These are phyloP conservation scores for Fusarium scirpi DNA, from an alignment of 2,329 filamentous ascomycete species.

Conservation along the genomic window DNA sequence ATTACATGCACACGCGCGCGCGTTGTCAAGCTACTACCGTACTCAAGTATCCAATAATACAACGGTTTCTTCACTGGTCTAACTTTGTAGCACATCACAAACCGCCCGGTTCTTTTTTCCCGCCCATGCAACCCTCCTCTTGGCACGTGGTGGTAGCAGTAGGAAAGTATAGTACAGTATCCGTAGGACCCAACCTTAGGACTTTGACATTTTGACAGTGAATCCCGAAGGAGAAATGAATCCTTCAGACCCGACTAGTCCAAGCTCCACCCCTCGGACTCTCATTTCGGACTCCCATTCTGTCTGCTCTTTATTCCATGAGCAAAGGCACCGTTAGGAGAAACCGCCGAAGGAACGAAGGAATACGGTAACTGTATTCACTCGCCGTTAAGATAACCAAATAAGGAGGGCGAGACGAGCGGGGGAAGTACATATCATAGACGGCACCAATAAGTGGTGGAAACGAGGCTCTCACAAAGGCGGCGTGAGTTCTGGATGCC, in stretches of 20 bases:
- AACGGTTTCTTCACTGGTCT: neutral
- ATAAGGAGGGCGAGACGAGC: neutral
- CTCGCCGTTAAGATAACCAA: neutral
- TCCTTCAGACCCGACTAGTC: neutral
- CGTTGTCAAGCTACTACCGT: neutral
- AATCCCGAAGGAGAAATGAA: neutral
- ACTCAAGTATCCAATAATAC: conserved; percentile 18
- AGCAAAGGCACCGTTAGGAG: neutral
- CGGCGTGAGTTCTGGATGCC: conserved; percentile 22
- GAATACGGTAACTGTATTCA: neutral
- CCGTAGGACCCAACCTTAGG: neutral
- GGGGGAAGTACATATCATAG: conserved; percentile 5
- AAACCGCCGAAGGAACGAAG: conserved; percentile 19
- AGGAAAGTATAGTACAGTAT: neutral
- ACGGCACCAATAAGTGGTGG: conserved; percentile 8
- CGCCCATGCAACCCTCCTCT: conserved; percentile 26
- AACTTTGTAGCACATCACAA: conserved; percentile 18
- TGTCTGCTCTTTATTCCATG: neutral
- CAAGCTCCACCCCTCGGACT: conserved; percentile 1
- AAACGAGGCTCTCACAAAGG: conserved; percentile 18
- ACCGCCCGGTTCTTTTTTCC: conserved; percentile 3
- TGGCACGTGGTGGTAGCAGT: conserved; percentile 25
- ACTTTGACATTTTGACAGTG: neutral
- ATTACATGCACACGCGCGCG: neutral
- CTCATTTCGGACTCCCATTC: neutral